Conservation (phyloP, 1,284 basidiomycete genomes). For the Tremellales sp. region DNA sequence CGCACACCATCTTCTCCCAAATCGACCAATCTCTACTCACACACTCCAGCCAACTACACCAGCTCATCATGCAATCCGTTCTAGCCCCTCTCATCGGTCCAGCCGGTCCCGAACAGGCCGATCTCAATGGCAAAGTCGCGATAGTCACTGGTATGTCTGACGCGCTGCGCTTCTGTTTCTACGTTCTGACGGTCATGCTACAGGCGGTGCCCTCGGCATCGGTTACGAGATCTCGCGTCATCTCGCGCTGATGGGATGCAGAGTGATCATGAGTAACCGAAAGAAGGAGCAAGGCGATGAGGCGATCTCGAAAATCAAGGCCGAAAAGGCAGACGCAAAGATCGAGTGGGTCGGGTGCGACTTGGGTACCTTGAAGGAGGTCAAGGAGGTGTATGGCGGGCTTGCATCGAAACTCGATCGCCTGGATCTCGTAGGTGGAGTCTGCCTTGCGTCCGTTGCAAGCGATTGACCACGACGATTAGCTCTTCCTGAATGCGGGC, state of each 20-base stretch:
- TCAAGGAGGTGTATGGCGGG: slow-evolving; percentile 48
- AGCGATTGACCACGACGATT: too few relatives aligned
- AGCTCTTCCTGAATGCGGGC: slow-evolving; percentile 50
- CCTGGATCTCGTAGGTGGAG: slow-evolving; percentile 51
- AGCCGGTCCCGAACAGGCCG: slow-evolving; percentile 30
- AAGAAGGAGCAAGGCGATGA: slow-evolving; percentile 50
- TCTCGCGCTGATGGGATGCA: slow-evolving; percentile 34
- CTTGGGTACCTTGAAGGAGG: slow-evolving; percentile 47
- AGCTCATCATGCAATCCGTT: slow-evolving; percentile 37
- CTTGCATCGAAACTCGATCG: slow-evolving; percentile 45
- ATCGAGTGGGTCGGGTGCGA: slow-evolving; percentile 51
- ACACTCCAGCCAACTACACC: too few relatives aligned
- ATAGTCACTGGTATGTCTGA: slow-evolving; percentile 47
- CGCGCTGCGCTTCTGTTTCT: too few relatives aligned
- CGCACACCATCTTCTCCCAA: too few relatives aligned
- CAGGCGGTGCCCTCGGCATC: slow-evolving; percentile 49
- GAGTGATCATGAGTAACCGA: slow-evolving; percentile 50
- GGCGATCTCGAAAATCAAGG: slow-evolving; percentile 49
- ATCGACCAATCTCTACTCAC: too few relatives aligned
- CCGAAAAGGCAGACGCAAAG: slow-evolving; percentile 26
- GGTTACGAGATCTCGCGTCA: slow-evolving; percentile 49
- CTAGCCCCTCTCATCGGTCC: slow-evolving; percentile 38
- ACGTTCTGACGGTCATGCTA: too few relatives aligned
- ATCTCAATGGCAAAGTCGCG: slow-evolving; percentile 45
- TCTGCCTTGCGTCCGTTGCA: too few relatives aligned